A percentile compares a stretch with the other conserved stretches of the same genome.
These are phyloP conservation scores for Lyophyllum shimeji DNA, from an alignment of 768 basidiomycete genomes.

Conservation along the genomic window DNA sequence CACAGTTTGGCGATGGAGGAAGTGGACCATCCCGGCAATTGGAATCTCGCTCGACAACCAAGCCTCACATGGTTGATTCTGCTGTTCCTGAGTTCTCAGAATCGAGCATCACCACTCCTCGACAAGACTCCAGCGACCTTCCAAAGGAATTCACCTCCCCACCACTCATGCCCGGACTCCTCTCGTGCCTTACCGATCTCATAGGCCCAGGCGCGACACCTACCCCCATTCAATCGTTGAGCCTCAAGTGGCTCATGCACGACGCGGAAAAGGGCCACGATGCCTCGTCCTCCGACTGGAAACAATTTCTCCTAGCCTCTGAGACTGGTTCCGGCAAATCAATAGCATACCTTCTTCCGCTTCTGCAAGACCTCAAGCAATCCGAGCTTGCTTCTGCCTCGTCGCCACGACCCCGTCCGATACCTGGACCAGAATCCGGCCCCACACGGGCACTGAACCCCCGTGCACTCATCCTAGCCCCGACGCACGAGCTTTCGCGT, in stretches of 20 bases:
- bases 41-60: neutral
- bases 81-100: slow-evolving; percentile 14
- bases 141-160: slow-evolving; percentile 62
- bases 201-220: slow-evolving; percentile 59
- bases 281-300: slow-evolving; percentile 32
- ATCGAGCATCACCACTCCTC: neutral
- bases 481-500: slow-evolving; percentile 86
- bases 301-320: slow-evolving; percentile 71
- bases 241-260: slow-evolving; percentile 63
- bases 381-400: slow-evolving; percentile 39
- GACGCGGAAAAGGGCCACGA: slow-evolving; percentile 12
- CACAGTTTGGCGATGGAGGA: neutral
- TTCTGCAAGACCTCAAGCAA: slow-evolving; percentile 76
- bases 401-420: slow-evolving; percentile 11
- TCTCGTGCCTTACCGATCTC: slow-evolving; percentile 53
- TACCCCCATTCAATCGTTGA: slow-evolving; percentile 78
- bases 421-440: slow-evolving; percentile 8
- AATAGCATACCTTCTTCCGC: slow-evolving; percentile 83
- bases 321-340: slow-evolving; percentile 95
- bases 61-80: neutral
- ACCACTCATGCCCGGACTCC: slow-evolving; percentile 64
- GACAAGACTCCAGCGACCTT: slow-evolving; percentile 9
- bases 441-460: slow-evolving; percentile 50
- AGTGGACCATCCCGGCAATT: neutral
- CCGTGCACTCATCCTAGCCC: slow-evolving; percentile 78